phyloP scores from a whole-genome alignment of 345 rosid genomes.

The Ailanthus altissimus region DNA sequence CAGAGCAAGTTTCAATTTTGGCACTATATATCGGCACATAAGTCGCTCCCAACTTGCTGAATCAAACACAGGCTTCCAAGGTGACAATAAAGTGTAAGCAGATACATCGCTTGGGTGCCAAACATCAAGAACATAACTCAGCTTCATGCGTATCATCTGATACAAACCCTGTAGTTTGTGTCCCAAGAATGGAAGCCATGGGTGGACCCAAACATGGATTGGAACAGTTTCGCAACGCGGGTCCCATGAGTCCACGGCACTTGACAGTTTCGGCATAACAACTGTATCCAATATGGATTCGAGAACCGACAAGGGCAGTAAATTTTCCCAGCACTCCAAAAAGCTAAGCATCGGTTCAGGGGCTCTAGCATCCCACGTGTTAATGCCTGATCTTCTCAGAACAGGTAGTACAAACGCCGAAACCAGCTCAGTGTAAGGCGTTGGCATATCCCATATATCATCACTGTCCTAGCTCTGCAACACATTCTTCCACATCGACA shows the following conservation, averaged over 20 bases:
- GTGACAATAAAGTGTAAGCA: conserved; percentile 73
- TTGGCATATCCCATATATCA: conserved; percentile 65
- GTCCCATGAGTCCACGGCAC: conserved; percentile 89
- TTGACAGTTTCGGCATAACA: conserved; percentile 71
- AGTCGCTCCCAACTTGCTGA: conserved; percentile 80
- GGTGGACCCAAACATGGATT: conserved; percentile 94
- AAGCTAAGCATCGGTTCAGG: conserved; percentile 96
- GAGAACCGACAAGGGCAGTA: conserved; percentile 64
- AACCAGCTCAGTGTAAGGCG: conserved; percentile 74
- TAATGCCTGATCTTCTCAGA: conserved; percentile 75
- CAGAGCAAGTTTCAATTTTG: conserved; percentile 78
- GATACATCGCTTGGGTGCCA: conserved; percentile 88
- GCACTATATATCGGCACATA: conserved; percentile 79
- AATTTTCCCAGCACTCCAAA: conserved; percentile 76
- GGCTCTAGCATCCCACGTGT: conserved; percentile 91
- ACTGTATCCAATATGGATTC: conserved; percentile 61
- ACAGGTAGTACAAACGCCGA: conserved; percentile 83
- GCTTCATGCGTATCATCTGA: conserved; percentile 70
- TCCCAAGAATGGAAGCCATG: conserved; percentile 90
- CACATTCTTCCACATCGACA: conserved; percentile 65
- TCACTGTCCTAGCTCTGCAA: conserved; percentile 63
- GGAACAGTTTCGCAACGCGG: conserved; percentile 80
- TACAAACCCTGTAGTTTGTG: conserved; percentile 40
- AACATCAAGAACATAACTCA: conserved; percentile 74
- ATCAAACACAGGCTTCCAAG: conserved; percentile 91